Percentiles rank a stretch among this genome's conserved stretches.
phyloP scores from a whole-genome alignment of 164 flowering plant genomes.

The Tinospora cordifolia region DNA sequence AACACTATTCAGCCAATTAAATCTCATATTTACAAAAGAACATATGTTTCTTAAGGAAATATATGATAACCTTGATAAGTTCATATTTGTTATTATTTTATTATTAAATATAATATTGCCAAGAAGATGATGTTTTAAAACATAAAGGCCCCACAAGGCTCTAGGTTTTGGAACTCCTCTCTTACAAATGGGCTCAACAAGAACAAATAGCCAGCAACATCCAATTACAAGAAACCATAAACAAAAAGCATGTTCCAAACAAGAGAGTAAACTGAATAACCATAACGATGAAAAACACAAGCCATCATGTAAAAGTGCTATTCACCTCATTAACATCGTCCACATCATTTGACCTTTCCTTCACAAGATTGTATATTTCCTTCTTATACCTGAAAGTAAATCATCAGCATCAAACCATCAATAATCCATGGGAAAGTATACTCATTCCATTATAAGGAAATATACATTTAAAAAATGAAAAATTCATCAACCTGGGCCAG shows the following conservation, averaged over 20 bases:
- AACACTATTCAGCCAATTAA: no score
- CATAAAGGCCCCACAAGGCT: no score
- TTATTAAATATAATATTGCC: no score
- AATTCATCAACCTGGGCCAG: not conserved
- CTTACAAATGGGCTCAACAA: no score
- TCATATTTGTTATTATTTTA: no score
- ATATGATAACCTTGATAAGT: no score
- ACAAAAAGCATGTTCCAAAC: not conserved
- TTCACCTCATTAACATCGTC: constrained; percentile 63
- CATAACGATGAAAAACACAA: not conserved
- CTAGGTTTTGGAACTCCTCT: no score
- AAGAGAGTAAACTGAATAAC: not conserved
- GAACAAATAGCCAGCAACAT: not conserved
- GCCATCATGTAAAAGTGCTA: not conserved
- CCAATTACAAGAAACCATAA: not conserved
- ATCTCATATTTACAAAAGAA: no score
- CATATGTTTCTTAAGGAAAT: no score
- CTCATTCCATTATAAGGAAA: not conserved
- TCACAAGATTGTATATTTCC: constrained; percentile 69
- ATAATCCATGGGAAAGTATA: not conserved
- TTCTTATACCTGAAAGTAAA: constrained; percentile 56
- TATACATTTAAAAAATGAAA: not conserved
- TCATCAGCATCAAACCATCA: constrained; percentile 3
- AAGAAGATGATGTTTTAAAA: no score
- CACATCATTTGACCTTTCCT: constrained; percentile 59